Conservation (phyloP, 441 rosid species). For the Sinapis alba region DNA sequence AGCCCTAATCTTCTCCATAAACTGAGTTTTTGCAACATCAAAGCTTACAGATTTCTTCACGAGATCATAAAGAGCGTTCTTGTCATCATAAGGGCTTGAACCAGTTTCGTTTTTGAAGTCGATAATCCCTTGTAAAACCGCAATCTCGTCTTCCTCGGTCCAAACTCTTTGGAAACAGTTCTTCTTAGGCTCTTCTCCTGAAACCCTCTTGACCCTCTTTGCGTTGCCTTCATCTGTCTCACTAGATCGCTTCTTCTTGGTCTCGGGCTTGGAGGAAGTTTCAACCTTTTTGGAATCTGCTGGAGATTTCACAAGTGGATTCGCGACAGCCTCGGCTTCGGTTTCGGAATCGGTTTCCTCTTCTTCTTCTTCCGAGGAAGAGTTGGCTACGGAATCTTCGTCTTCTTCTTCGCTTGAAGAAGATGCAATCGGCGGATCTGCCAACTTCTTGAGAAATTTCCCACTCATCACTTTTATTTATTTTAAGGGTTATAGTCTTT, state of each 20-base stretch:
- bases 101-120: slow-evolving; percentile 41
- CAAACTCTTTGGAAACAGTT: slow-evolving; percentile 45
- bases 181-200: slow-evolving; percentile 42
- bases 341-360: background rate
- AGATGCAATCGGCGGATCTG: background rate
- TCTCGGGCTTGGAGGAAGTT: background rate
- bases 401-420: slow-evolving; percentile 2
- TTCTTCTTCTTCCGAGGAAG: background rate
- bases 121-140: slow-evolving; percentile 44
- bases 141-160: slow-evolving; percentile 56
- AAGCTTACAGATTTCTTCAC: slow-evolving; percentile 47
- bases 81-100: slow-evolving; percentile 28
- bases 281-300: slow-evolving; percentile 3
- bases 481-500: background rate
- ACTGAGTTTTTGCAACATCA: slow-evolving; percentile 41
- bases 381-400: background rate
- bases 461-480: background rate
- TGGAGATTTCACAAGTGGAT: background rate
- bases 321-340: background rate
- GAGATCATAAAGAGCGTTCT: slow-evolving; percentile 40
- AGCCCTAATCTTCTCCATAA: slow-evolving; percentile 49
- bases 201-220: slow-evolving; percentile 43
- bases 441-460: background rate
- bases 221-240: slow-evolving; percentile 23
- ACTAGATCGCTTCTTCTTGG: slow-evolving; percentile 25